Evolutionary conservation across 2,329 filamentous ascomycete genomes (phyloP).

Genomic region (Pyrenophora graminea): DNA sequence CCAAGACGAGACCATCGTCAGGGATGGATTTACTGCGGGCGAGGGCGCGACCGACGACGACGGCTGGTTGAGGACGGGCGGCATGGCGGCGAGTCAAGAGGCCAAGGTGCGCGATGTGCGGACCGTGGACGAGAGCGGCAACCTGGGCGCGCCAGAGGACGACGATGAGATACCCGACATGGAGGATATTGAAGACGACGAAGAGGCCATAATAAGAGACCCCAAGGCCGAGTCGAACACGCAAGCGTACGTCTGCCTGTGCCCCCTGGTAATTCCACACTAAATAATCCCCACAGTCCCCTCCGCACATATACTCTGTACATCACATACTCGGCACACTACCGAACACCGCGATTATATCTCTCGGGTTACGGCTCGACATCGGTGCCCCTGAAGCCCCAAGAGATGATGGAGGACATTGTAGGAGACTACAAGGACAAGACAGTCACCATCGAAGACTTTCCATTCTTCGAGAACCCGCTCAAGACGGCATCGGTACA

Average conservation of each 20-base stretch:
- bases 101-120: conserved; percentile 79
- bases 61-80: conserved; percentile 89
- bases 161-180: conserved; percentile 90
- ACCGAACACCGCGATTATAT: conserved; percentile 92
- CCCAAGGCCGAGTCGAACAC: conserved; percentile 56
- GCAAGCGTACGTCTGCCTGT: conserved; percentile 55
- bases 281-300: conserved; percentile 58
- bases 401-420: conserved; percentile 94
- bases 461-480: conserved; percentile 87
- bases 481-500: conserved; percentile 97
- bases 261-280: neutral
- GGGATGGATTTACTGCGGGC: conserved; percentile 67
- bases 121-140: conserved; percentile 87
- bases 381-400: conserved; percentile 79
- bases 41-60: conserved; percentile 67
- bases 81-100: conserved; percentile 73
- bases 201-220: conserved; percentile 87
- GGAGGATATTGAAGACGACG: conserved; percentile 93
- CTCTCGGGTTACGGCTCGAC: conserved; percentile 84
- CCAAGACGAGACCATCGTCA: conserved; percentile 82
- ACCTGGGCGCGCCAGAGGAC: conserved; percentile 75
- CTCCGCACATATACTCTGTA: conserved; percentile 96
- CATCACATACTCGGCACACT: conserved; percentile 97
- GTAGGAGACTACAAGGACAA: conserved; percentile 98
- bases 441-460: conserved; percentile 96